Percentiles rank a stretch among this genome's conserved stretches.
phyloP scores from a whole-genome alignment of 2,329 filamentous ascomycete genomes.

The Ophiostoma ulmi region DNA sequence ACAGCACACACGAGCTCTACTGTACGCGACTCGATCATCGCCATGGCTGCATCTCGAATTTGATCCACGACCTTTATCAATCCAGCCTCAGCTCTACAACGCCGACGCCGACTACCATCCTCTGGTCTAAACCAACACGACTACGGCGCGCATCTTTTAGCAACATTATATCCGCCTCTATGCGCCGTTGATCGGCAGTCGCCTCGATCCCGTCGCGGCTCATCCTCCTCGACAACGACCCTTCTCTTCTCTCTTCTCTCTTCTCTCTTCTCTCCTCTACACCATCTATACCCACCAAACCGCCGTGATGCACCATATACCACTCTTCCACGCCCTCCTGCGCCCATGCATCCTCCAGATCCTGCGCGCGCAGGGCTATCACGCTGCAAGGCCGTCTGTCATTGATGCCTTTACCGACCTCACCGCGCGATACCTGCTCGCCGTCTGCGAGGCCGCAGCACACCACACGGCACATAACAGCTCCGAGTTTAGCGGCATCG shows the following conservation, averaged over 20 bases:
- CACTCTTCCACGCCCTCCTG: conserved; percentile 68
- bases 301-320: conserved; percentile 42
- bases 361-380: conserved; percentile 85
- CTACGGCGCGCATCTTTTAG: neutral
- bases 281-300: neutral
- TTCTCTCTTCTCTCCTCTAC: neutral
- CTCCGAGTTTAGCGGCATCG: conserved; percentile 56
- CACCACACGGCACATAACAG: conserved; percentile 66
- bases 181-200: conserved; percentile 13
- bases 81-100: neutral
- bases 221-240: neutral
- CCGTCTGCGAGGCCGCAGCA: conserved; percentile 68
- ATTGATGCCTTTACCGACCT: conserved; percentile 86
- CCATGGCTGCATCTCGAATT: neutral
- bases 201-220: conserved; percentile 1
- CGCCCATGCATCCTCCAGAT: conserved; percentile 86
- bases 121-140: neutral
- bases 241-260: neutral
- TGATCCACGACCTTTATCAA: neutral
- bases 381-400: conserved; percentile 72
- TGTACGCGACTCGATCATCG: neutral
- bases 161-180: neutral
- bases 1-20: neutral
- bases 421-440: conserved; percentile 70
- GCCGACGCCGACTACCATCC: neutral